Conservation (phyloP, 1,284 basidiomycete genomes). For the Farysia itapuensis region DNA sequence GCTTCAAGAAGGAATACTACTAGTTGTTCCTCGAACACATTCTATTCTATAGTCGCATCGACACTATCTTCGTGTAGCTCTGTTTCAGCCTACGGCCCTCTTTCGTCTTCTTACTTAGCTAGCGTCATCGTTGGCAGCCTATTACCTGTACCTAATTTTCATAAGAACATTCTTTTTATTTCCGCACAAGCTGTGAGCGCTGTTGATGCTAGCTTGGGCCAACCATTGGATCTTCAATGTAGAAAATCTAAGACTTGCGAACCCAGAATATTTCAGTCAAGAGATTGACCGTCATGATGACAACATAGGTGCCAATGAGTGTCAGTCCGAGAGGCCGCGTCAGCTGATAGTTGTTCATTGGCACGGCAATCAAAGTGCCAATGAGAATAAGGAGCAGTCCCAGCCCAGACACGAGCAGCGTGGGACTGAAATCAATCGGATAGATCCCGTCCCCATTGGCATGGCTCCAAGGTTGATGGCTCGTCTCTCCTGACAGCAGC, state of each 20-base stretch:
- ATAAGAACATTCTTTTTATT: no score
- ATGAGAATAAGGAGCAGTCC: constrained; percentile 76
- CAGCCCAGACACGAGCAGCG: constrained; percentile 77
- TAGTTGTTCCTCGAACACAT: no score
- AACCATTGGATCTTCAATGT: no score
- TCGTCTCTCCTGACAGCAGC: constrained; percentile 17
- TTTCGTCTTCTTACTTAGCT: no score
- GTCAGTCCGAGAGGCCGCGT: constrained; percentile 77
- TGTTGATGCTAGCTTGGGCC: no score
- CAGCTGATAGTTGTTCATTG: constrained; percentile 78
- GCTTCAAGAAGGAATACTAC: no score
- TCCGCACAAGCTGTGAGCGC: no score
- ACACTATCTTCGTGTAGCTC: no score
- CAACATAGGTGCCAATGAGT: constrained; percentile 72
- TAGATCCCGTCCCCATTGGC: constrained; percentile 61
- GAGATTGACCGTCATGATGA: constrained; percentile 49
- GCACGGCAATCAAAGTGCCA: constrained; percentile 79
- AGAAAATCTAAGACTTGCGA: neutral
- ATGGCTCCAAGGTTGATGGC: constrained; percentile 15
- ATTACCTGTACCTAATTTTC: no score
- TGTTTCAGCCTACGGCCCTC: no score
- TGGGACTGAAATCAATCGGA: constrained; percentile 75
- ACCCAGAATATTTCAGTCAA: constrained; percentile 44
- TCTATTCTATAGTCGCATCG: no score
- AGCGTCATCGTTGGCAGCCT: no score